Percentiles rank a stretch among this genome's conserved stretches.
phyloP scores from a whole-genome alignment of 1,284 basidiomycete genomes.

The Flammula alnicola region DNA sequence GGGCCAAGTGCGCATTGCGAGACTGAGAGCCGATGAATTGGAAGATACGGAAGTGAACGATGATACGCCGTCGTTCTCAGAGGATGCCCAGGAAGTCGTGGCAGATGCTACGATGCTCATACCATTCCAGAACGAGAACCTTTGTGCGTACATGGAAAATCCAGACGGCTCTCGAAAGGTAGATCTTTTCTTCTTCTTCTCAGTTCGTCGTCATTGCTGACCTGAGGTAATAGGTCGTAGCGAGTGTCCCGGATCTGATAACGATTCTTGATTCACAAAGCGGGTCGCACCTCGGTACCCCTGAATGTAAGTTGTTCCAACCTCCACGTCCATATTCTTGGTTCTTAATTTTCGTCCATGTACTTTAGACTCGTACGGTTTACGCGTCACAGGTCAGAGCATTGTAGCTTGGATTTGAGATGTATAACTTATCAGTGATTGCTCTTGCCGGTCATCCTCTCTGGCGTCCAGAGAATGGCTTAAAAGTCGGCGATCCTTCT shows the following conservation, averaged over 20 bases:
- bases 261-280: slow-evolving; percentile 59
- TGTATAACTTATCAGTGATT: slow-evolving; percentile 47
- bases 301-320: slow-evolving; percentile 30
- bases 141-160: slow-evolving; percentile 46
- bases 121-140: slow-evolving; percentile 65
- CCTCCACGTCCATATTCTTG: background rate
- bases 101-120: slow-evolving; percentile 40
- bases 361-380: slow-evolving; percentile 44
- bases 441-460: slow-evolving; percentile 56
- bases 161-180: slow-evolving; percentile 30
- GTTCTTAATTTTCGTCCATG: background rate
- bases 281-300: slow-evolving; percentile 53
- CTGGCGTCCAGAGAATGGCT: slow-evolving; percentile 54
- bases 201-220: slow-evolving; percentile 18
- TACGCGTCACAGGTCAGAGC: slow-evolving; percentile 44
- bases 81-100: too few species aligned
- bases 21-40: slow-evolving; percentile 50
- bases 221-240: slow-evolving; percentile 29
- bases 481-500: slow-evolving; percentile 48
- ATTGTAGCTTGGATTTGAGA: background rate
- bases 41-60: slow-evolving; percentile 33
- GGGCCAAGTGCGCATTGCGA: slow-evolving; percentile 52
- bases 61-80: slow-evolving; percentile 1
- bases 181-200: slow-evolving; percentile 14
- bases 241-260: slow-evolving; percentile 60